Evolutionary conservation across 768 basidiomycete genomes (phyloP).

Genomic region (Daedalea quercina): DNA sequence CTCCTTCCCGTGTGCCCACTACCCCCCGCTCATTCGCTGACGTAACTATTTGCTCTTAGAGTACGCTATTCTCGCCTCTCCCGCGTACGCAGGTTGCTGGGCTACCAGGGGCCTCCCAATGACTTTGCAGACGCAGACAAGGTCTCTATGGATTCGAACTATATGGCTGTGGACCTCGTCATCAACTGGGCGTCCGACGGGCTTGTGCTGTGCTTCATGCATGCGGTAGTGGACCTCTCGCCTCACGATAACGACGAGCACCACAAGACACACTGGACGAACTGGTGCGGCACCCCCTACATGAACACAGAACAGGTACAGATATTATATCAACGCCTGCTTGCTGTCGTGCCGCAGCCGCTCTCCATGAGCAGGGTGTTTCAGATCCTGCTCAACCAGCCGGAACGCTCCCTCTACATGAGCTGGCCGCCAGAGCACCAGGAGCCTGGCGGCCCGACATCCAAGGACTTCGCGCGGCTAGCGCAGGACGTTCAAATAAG

Average conservation of each 20-base stretch:
- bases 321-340: conserved; percentile 52
- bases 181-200: conserved; percentile 87
- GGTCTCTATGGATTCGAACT: conserved; percentile 61
- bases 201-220: conserved; percentile 84
- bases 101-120: conserved; percentile 48
- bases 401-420: conserved; percentile 51
- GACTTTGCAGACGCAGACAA: conserved; percentile 64
- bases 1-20: conserved; percentile 8
- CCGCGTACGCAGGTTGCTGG: conserved; percentile 65
- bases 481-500: conserved; percentile 65
- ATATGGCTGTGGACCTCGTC: conserved; percentile 85
- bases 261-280: conserved; percentile 72
- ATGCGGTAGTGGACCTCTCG: conserved; percentile 70
- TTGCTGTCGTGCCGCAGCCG: conserved; percentile 45
- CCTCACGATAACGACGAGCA: conserved; percentile 70
- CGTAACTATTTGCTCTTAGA: conserved; percentile 31
- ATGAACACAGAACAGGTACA: conserved; percentile 54
- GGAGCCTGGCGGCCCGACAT: conserved; percentile 28
- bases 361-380: conserved; percentile 59
- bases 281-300: conserved; percentile 79
- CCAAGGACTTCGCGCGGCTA: conserved; percentile 44
- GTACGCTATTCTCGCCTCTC: conserved; percentile 77
- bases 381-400: conserved; percentile 65
- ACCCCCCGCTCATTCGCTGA: conserved; percentile 17
- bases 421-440: conserved; percentile 70